Conservation (phyloP, 208 protist genomes). For the Herpetomonas muscarum region DNA sequence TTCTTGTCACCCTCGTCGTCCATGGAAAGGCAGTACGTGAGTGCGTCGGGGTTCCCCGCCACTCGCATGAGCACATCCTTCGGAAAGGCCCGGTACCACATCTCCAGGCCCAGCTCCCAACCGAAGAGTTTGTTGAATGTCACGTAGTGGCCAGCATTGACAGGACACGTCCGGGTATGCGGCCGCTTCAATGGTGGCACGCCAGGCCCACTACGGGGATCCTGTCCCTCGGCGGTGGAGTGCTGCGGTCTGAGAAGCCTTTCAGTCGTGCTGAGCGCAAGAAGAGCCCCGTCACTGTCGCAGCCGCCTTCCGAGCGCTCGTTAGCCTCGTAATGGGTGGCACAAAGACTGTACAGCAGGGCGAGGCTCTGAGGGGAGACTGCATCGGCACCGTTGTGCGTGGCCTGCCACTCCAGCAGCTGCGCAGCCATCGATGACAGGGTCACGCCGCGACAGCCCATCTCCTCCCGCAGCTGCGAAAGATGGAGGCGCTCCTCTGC, state of each 20-base stretch:
- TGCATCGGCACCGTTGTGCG: slow-evolving; percentile 16
- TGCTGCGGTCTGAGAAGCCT: slow-evolving; percentile 17
- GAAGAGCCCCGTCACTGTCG: neutral
- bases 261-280: slow-evolving; percentile 23
- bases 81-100: slow-evolving; percentile 40
- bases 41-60: slow-evolving; percentile 20
- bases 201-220: too few species aligned
- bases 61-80: slow-evolving; percentile 26
- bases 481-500: neutral
- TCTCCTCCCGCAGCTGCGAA: neutral
- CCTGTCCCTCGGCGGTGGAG: too few species aligned
- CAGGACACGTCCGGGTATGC: neutral
- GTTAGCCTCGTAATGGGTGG: slow-evolving; percentile 1
- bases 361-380: slow-evolving; percentile 25
- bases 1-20: neutral
- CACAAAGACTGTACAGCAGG: slow-evolving; percentile 43
- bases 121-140: slow-evolving; percentile 42
- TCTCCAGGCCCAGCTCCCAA: slow-evolving; percentile 33
- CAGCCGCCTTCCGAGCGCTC: too few species aligned
- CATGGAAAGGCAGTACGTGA: slow-evolving; percentile 26
- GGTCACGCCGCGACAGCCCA: neutral
- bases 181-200: neutral
- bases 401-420: slow-evolving; percentile 28
- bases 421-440: slow-evolving; percentile 3
- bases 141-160: slow-evolving; percentile 22